Conservation (phyloP, 78 protist species). For the Goniomonas avonlea region DNA sequence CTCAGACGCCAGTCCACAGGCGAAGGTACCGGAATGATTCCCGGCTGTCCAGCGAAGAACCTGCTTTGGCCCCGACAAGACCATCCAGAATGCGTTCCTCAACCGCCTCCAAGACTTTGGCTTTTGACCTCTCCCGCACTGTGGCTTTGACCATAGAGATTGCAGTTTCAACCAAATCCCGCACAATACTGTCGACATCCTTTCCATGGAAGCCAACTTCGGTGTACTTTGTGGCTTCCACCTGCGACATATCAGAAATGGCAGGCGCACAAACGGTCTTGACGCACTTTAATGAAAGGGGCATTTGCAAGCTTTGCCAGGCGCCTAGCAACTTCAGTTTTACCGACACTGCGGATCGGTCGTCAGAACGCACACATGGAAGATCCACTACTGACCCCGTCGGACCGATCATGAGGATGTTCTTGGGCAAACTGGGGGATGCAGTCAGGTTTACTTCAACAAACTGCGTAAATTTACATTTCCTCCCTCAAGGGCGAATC, state of each 20-base stretch:
- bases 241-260: too few relatives aligned
- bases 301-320: constrained; percentile 74
- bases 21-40: too few relatives aligned
- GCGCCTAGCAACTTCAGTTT: constrained; percentile 83
- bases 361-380: background rate
- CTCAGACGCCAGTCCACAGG: too few relatives aligned
- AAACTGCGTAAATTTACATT: too few relatives aligned
- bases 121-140: background rate
- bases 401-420: constrained; percentile 86
- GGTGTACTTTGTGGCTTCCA: constrained; percentile 89
- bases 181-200: constrained; percentile 65
- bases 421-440: constrained; percentile 81
- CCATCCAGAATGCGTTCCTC: constrained; percentile 18
- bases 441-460: too few relatives aligned
- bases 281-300: constrained; percentile 71
- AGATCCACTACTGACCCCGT: constrained; percentile 65
- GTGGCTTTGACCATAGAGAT: background rate
- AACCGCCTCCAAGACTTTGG: background rate
- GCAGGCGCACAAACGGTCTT: too few relatives aligned
- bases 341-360: background rate
- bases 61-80: constrained; percentile 9
- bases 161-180: constrained; percentile 30
- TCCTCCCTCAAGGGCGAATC: constrained; percentile 43
- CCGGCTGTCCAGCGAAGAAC: too few relatives aligned
- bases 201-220: constrained; percentile 85